A percentile compares a stretch with the other conserved stretches of the same genome.
Conservation (phyloP, 345 rosid genomes). For the Carallia pectinifolia region DNA sequence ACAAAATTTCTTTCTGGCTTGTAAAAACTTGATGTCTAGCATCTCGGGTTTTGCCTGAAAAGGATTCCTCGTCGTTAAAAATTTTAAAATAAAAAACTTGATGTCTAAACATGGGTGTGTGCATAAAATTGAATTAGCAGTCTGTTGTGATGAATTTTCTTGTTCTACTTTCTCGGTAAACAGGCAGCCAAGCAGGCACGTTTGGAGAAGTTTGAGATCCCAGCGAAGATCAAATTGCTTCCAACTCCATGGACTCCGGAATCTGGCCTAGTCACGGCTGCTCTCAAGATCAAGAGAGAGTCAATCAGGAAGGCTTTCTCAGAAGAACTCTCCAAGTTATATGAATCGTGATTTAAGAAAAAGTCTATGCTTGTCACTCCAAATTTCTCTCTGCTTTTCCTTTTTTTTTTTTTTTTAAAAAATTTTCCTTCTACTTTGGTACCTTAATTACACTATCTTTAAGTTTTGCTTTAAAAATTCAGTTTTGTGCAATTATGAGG, state of each 20-base stretch:
- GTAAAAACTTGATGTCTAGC: background rate
- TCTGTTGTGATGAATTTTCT: background rate
- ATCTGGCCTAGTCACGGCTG: constrained; percentile 89
- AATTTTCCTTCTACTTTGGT: too few relatives aligned
- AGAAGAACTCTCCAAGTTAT: constrained; percentile 68
- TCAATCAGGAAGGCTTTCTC: constrained; percentile 65
- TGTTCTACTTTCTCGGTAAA: constrained; percentile 1
- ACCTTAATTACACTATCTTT: too few relatives aligned
- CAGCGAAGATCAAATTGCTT: constrained; percentile 75
- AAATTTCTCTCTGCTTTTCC: too few relatives aligned
- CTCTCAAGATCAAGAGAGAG: constrained; percentile 92
- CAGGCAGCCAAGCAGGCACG: constrained; percentile 75
- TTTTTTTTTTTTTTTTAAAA: too few relatives aligned
- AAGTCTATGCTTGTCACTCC: background rate
- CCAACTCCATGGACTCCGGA: constrained; percentile 93
- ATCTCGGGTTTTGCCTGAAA: too few relatives aligned
- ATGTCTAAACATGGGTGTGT: too few relatives aligned
- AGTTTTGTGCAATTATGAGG: too few relatives aligned
- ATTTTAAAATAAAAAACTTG: too few relatives aligned
- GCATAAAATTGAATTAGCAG: too few relatives aligned
- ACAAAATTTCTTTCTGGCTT: background rate
- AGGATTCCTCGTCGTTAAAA: too few relatives aligned
- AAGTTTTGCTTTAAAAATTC: too few relatives aligned
- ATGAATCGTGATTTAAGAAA: constrained; percentile 32
- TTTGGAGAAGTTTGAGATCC: constrained; percentile 90